Evolutionary conservation across 2,329 filamentous ascomycete species (phyloP).

Genomic region (Trichophyton mentagrophytes): DNA sequence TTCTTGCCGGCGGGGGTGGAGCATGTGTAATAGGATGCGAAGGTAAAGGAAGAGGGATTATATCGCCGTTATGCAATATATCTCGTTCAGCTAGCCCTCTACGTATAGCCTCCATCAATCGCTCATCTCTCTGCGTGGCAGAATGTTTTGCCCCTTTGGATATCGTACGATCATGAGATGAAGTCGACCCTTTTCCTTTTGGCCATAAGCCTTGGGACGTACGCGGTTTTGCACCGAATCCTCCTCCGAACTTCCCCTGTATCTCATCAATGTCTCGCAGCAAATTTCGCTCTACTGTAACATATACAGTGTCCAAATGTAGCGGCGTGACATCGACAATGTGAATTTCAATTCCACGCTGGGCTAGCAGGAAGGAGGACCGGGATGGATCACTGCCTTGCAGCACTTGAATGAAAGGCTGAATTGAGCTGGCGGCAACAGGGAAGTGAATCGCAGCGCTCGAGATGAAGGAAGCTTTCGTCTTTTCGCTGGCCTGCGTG

Average conservation of each 20-base stretch:
- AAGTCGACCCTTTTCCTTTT: conserved; percentile 21
- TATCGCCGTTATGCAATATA: conserved; percentile 72
- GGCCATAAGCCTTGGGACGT: conserved; percentile 30
- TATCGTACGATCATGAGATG: conserved; percentile 10
- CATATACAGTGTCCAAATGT: conserved; percentile 70
- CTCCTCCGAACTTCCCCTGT: conserved; percentile 66
- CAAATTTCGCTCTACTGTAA: conserved; percentile 70
- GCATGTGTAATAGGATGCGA: conserved; percentile 78
- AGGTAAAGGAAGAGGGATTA: conserved; percentile 62
- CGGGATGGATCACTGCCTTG: conserved; percentile 65
- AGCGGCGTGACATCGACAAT: conserved; percentile 70
- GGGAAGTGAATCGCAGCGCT: conserved; percentile 66
- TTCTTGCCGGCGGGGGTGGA: conserved; percentile 69
- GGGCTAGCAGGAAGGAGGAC: conserved; percentile 55
- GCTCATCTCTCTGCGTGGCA: conserved; percentile 40
- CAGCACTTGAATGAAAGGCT: conserved; percentile 63
- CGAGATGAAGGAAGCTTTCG: conserved; percentile 46
- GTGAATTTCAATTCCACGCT: conserved; percentile 70
- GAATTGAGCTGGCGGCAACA: conserved; percentile 60
- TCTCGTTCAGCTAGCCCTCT: conserved; percentile 59
- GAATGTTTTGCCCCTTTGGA: conserved; percentile 18
- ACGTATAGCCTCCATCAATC: conserved; percentile 54
- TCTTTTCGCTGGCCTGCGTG: conserved; percentile 32
- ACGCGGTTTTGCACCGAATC: conserved; percentile 33
- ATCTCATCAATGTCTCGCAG: conserved; percentile 69